Conservation (phyloP, 805 yeast species). For the Nakazawaea molendinolei region DNA sequence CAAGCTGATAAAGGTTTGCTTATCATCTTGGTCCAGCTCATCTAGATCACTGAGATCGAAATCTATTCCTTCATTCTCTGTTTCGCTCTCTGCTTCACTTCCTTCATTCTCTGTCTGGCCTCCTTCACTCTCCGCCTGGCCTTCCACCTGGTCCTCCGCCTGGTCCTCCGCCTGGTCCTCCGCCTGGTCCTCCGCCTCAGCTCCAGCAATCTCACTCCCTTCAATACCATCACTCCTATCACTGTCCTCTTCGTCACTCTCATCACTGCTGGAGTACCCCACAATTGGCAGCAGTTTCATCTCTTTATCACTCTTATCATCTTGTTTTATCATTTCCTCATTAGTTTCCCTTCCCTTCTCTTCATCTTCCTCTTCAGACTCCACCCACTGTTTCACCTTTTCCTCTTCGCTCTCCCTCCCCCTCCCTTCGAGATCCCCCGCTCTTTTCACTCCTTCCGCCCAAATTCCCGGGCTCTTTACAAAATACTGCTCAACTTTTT, state of each 20-base stretch:
- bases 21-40: slow-evolving; percentile 13
- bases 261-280: too few relatives aligned
- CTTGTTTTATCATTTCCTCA: slow-evolving; percentile 11
- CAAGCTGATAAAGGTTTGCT: slow-evolving; percentile 25
- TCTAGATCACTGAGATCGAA: slow-evolving; percentile 13
- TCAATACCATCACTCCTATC: too few relatives aligned
- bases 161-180: too few relatives aligned
- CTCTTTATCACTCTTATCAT: background rate
- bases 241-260: too few relatives aligned
- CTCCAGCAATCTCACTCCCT: too few relatives aligned
- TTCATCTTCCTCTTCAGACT: slow-evolving; percentile 13
- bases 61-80: slow-evolving; percentile 1
- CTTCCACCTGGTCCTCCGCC: too few relatives aligned
- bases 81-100: too few relatives aligned
- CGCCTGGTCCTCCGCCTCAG: too few relatives aligned
- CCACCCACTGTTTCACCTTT: background rate
- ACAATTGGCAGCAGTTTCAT: background rate
- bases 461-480: background rate
- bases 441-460: background rate
- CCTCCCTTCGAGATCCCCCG: background rate
- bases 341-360: slow-evolving; percentile 11
- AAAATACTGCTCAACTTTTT: slow-evolving; percentile 1
- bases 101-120: too few relatives aligned
- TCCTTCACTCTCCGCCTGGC: too few relatives aligned
- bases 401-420: background rate